Percentiles rank a stretch among this genome's conserved stretches.
Conservation (phyloP, 768 basidiomycete species). For the Lactarius hengduanensis region DNA sequence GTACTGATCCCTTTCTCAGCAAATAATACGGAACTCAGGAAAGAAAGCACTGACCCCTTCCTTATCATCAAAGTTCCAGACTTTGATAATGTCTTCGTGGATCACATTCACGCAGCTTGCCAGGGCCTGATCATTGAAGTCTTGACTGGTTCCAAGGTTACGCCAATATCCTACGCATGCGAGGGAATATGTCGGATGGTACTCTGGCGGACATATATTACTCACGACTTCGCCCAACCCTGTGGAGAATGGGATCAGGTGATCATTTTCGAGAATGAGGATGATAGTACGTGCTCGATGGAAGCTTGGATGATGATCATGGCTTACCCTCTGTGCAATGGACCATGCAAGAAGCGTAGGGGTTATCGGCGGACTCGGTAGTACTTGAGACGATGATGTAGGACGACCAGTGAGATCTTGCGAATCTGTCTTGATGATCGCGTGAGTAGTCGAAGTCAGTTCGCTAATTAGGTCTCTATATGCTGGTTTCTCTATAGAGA, state of each 20-base stretch:
- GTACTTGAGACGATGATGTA: background rate
- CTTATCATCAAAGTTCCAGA: constrained; percentile 8
- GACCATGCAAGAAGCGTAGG: constrained; percentile 16
- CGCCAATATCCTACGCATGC: constrained; percentile 17
- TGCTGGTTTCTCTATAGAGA: background rate
- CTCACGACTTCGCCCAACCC: constrained; percentile 17
- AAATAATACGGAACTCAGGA: background rate
- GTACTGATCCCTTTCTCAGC: constrained; percentile 11
- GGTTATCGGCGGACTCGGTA: background rate
- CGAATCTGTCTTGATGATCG: background rate
- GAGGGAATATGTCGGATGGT: background rate
- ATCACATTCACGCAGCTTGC: background rate
- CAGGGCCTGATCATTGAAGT: background rate
- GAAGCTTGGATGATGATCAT: background rate
- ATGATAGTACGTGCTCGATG: constrained; percentile 6
- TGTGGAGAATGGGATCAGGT: constrained; percentile 3
- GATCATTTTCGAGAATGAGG: background rate
- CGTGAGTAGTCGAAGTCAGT: background rate
- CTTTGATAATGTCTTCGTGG: constrained; percentile 11
- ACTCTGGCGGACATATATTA: background rate
- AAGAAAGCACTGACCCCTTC: background rate
- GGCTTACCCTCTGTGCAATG: constrained; percentile 13
- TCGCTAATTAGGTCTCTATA: background rate
- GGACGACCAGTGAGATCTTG: background rate
- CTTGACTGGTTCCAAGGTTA: constrained; percentile 9